Percentiles rank a stretch among this genome's conserved stretches.
Conservation (phyloP, 805 yeast genomes). For the Metahyphopichia silvanorum region DNA sequence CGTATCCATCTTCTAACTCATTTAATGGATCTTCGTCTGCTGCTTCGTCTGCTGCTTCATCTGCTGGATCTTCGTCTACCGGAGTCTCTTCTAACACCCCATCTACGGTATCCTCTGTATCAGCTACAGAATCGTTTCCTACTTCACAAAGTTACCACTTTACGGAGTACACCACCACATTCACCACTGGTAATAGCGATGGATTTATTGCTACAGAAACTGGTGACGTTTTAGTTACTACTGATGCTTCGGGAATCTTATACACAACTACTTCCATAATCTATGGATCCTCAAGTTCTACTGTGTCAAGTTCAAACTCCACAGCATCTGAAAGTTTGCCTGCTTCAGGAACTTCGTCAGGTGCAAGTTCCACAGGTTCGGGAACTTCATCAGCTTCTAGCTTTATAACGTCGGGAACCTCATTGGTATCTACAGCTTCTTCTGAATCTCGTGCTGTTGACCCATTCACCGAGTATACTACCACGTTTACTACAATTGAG, state of each 20-base stretch:
- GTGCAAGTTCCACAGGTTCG: too few relatives aligned
- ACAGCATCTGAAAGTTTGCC: too few relatives aligned
- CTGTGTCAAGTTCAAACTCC: too few relatives aligned
- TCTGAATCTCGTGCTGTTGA: neutral
- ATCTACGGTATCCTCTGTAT: neutral
- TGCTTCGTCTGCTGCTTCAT: slow-evolving; percentile 1
- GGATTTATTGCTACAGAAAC: slow-evolving; percentile 14
- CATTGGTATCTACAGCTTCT: too few relatives aligned
- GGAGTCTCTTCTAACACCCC: neutral
- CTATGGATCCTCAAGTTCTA: neutral
- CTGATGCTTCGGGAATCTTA: slow-evolving; percentile 8
- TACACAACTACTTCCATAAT: slow-evolving; percentile 8
- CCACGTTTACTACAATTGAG: neutral
- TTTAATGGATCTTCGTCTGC: too few relatives aligned
- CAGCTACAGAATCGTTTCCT: neutral
- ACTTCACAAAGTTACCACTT: too few relatives aligned
- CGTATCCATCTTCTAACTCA: too few relatives aligned
- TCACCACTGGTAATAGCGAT: slow-evolving; percentile 8
- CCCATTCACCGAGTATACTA: neutral
- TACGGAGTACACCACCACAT: slow-evolving; percentile 11
- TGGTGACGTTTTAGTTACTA: slow-evolving; percentile 12
- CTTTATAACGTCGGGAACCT: too few relatives aligned
- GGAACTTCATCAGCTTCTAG: too few relatives aligned
- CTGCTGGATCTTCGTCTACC: neutral
- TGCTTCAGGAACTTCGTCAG: too few relatives aligned